Evolutionary conservation across 139 green algal species (phyloP).

Genomic region (Choricystis sp.): DNA sequence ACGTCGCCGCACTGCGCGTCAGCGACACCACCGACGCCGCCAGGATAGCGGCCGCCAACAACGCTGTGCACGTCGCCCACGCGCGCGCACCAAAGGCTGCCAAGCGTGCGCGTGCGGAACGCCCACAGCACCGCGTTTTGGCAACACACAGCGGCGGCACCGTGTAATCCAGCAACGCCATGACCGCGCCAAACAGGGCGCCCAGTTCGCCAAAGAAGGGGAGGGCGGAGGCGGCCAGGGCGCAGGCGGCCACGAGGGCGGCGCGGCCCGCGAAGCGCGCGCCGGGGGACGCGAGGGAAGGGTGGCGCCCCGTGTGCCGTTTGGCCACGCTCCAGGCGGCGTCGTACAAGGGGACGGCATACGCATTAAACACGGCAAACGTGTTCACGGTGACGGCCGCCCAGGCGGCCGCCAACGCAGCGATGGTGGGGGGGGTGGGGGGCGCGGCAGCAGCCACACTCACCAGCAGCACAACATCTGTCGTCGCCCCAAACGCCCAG

Average conservation of each 20-base stretch:
- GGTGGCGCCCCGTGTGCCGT: neutral
- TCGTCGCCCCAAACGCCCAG: neutral
- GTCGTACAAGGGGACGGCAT: neutral
- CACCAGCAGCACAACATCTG: neutral
- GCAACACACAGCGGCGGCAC: neutral
- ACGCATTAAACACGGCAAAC: neutral
- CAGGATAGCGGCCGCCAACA: neutral
- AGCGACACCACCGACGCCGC: neutral
- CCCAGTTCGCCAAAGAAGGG: neutral
- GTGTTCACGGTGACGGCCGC: neutral
- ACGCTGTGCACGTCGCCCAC: neutral
- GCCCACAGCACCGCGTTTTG: neutral
- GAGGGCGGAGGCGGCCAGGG: neutral
- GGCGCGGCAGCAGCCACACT: neutral
- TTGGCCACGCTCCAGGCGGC: neutral
- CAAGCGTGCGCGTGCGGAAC: neutral
- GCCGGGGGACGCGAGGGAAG: too few species aligned
- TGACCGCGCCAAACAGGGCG: neutral
- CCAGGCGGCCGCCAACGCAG: neutral
- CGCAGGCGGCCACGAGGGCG: neutral
- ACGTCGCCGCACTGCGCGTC: neutral
- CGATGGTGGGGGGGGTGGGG: too few species aligned
- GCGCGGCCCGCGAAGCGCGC: neutral
- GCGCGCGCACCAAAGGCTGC: too few species aligned
- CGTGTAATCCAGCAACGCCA: neutral